Percentiles rank a stretch among this genome's conserved stretches.
phyloP scores from a whole-genome alignment of 352 stramenopile species.

The Pythium pyrilobum region DNA sequence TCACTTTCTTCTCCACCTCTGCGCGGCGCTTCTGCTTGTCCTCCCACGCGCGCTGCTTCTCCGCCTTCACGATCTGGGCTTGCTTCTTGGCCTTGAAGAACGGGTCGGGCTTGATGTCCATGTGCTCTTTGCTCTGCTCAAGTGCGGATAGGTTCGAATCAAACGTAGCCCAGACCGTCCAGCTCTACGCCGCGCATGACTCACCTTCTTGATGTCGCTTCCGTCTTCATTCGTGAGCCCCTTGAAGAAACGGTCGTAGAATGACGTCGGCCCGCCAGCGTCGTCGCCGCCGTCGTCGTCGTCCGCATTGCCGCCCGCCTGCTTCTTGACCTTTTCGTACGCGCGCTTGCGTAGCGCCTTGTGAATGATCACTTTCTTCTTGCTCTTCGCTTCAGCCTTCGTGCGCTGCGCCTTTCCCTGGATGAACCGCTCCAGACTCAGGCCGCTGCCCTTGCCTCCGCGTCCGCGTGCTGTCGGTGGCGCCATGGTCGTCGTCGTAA shows the following conservation, averaged over 20 bases:
- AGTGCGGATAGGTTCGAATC: too few relatives aligned
- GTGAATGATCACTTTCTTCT: constrained; percentile 76
- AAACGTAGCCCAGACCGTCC: too few relatives aligned
- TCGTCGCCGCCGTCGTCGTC: constrained; percentile 7
- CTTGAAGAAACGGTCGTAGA: constrained; percentile 80
- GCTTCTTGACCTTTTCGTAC: constrained; percentile 83
- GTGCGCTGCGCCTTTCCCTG: constrained; percentile 77
- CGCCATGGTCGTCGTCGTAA: background rate
- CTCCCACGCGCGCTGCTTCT: constrained; percentile 36
- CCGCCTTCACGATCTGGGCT: constrained; percentile 41
- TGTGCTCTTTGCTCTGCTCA: constrained; percentile 14
- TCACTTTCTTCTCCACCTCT: constrained; percentile 70
- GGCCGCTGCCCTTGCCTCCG: constrained; percentile 55
- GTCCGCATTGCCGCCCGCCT: constrained; percentile 5
- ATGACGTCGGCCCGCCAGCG: constrained; percentile 31
- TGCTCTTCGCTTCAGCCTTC: constrained; percentile 77
- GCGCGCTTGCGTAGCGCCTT: constrained; percentile 73
- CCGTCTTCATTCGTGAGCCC: constrained; percentile 33
- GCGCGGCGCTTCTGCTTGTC: constrained; percentile 48
- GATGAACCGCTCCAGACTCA: constrained; percentile 86
- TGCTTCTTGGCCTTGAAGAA: constrained; percentile 86
- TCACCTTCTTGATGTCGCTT: constrained; percentile 6
- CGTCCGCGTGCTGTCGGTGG: constrained; percentile 1
- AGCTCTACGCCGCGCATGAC: too few relatives aligned
- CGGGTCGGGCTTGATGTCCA: constrained; percentile 55